These are phyloP conservation scores for Caryopteris hybrid DNA, from an alignment of 305 asterid genomes.

Conservation along the genomic window DNA sequence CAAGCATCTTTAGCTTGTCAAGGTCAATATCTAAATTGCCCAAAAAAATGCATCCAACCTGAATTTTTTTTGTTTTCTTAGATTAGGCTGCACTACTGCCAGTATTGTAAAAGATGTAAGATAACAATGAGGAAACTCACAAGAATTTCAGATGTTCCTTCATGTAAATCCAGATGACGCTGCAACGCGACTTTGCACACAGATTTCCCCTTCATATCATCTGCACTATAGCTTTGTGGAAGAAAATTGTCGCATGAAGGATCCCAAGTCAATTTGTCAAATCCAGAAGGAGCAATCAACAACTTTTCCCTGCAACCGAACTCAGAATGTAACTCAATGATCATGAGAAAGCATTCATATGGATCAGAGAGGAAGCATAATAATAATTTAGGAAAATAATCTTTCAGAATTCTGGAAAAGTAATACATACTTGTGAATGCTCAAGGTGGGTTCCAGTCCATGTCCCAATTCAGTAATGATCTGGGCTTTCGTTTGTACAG, in stretches of 20 bases:
- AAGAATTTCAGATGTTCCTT: constrained; percentile 40
- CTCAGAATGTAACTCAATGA: constrained; percentile 12
- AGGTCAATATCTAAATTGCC: constrained; percentile 41
- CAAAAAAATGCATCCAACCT: constrained; percentile 73
- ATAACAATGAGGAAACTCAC: constrained; percentile 37
- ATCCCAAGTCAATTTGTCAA: constrained; percentile 69
- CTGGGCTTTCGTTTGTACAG: constrained; percentile 45
- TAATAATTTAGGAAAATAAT: background rate
- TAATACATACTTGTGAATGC: constrained; percentile 51
- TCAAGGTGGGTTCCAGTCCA: constrained; percentile 66
- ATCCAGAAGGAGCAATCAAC: constrained; percentile 62
- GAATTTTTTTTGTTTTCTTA: constrained; percentile 20
- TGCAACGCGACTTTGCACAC: constrained; percentile 61
- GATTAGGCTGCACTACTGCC: background rate
- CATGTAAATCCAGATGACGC: constrained; percentile 44
- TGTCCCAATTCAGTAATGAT: constrained; percentile 40
- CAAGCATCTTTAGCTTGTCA: constrained; percentile 54
- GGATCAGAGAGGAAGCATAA: background rate
- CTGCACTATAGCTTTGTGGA: constrained; percentile 52
- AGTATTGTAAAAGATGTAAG: background rate
- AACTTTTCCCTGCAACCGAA: constrained; percentile 58
- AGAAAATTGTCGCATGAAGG: constrained; percentile 58
- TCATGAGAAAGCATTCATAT: background rate
- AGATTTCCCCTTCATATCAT: constrained; percentile 64
- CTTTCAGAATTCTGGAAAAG: constrained; percentile 13